Evolutionary conservation across 768 basidiomycete species (phyloP), one percentile per base, ranked within the genome.

Genomic region (Mycena crocata): DNA sequence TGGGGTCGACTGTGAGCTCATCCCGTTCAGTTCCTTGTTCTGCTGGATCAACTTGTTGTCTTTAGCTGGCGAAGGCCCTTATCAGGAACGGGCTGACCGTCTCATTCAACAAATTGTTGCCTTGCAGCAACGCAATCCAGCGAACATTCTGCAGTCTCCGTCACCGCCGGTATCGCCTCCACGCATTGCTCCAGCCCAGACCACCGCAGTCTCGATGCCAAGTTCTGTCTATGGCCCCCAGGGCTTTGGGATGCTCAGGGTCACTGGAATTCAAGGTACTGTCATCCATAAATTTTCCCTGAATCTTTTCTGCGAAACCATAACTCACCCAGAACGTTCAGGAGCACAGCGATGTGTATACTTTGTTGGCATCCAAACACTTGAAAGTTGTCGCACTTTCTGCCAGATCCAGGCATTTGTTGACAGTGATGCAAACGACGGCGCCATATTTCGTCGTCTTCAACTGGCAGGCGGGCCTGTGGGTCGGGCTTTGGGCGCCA

Each of bases 361-460:
- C 19, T 60, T 60, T 60, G 46, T 60, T 12, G 58, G 58, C 14
- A 50, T 60, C 14, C 58, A 49, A 13, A 35, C 35, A 2, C 58
- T 23, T 17, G 21, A 8, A 23, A 15, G 12, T 4, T 30, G 24
- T 12, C 58, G 46, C 1, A 19, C 23, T 2, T 50, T 60, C 26
- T 60, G 58, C n/a, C 13, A 48, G n/a, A 37, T n/a, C 2, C 46
- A 35, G 8, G n/a, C 8, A 14, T 50, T 60, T 28, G 8, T 12
- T 2, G 46, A 35, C 23, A n/a, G 32, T 1, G 9, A 28, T n/a
- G 12, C 31, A 3, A 2, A 23, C 2, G 44, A 57, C 28, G 58
- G 58, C 5, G 45, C 46, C 7, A 13, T 60, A 32, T n/a, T 60
- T 30, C 34, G 7, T 1, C 58, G 58, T 6, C 58, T 60, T 26